Percentiles rank a stretch among this genome's conserved stretches.
These are phyloP conservation scores for Phialophora verrucosa DNA, from an alignment of 2,329 filamentous ascomycete species.

Conservation along the genomic window DNA sequence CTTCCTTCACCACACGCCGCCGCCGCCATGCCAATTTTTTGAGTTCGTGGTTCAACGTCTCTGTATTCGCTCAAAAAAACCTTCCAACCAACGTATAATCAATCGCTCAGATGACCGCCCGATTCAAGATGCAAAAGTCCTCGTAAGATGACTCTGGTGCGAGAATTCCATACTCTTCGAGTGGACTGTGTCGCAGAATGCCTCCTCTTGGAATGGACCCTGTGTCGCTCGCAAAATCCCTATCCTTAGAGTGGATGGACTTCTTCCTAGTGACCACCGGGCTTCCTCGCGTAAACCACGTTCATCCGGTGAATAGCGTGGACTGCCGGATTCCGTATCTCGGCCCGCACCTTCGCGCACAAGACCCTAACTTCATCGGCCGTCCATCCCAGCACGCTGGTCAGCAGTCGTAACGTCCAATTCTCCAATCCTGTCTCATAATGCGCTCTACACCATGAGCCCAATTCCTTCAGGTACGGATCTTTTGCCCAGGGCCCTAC, in stretches of 20 bases:
- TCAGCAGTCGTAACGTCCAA: slow-evolving; percentile 44
- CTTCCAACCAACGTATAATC: neutral
- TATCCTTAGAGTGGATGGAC: neutral
- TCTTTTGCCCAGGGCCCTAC: slow-evolving; percentile 43
- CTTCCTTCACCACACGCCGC: neutral
- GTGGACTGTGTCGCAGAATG: neutral
- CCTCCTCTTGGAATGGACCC: neutral
- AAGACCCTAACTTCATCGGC: slow-evolving; percentile 35
- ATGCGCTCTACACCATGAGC: slow-evolving; percentile 40
- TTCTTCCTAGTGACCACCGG: slow-evolving; percentile 1
- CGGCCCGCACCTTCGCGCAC: slow-evolving; percentile 29
- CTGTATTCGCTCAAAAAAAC: neutral
- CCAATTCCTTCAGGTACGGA: slow-evolving; percentile 42
- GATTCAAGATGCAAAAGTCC: neutral
- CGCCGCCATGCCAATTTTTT: neutral
- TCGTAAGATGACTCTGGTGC: too few species aligned
- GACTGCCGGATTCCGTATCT: slow-evolving; percentile 27
- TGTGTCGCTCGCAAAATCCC: too few species aligned
- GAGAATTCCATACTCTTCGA: too few species aligned
- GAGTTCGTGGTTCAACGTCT: neutral
- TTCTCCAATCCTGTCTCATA: slow-evolving; percentile 44
- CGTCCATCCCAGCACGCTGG: slow-evolving; percentile 41
- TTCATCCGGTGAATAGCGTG: slow-evolving; percentile 36
- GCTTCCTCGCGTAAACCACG: slow-evolving; percentile 32
- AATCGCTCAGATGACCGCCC: slow-evolving; percentile 1